Conservation (phyloP, 768 basidiomycete genomes). For the Boletus rubroflammeus region DNA sequence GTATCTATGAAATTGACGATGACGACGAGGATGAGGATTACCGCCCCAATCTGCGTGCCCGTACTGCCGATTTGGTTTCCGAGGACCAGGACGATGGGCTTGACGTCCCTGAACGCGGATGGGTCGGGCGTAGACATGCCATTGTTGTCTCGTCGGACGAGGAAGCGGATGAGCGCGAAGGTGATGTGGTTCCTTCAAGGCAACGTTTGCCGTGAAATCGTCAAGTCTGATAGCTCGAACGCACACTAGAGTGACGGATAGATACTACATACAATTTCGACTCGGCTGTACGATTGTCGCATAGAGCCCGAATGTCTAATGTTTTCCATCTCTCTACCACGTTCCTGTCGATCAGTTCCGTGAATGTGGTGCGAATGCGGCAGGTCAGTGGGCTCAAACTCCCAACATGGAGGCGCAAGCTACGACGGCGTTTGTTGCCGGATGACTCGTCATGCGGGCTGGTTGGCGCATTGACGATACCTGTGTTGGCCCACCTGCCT, state of each 20-base stretch:
- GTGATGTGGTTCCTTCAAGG: not conserved
- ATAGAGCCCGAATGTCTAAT: not conserved
- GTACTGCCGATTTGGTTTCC: conserved; percentile 2
- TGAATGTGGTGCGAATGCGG: too few species aligned
- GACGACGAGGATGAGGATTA: conserved; percentile 11
- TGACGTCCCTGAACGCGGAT: not conserved
- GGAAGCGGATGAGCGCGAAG: conserved; percentile 11
- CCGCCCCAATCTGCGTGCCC: not conserved
- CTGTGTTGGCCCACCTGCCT: conserved; percentile 17
- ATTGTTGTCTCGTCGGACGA: conserved; percentile 17
- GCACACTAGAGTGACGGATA: conserved; percentile 6
- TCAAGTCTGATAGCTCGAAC: conserved; percentile 27
- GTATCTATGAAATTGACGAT: conserved; percentile 25
- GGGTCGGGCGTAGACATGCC: not conserved
- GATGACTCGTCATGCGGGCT: conserved; percentile 1
- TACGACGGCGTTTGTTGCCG: not conserved
- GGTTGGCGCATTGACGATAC: conserved; percentile 3
- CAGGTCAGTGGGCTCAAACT: not conserved
- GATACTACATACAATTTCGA: not conserved
- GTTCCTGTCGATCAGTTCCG: too few species aligned
- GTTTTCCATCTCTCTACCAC: not conserved
- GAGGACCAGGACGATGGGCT: conserved; percentile 7
- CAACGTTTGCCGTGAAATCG: not conserved
- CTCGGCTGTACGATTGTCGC: not conserved
- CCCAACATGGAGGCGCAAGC: not conserved